Evolutionary conservation across 352 stramenopile genomes (phyloP), one percentile per base, ranked within the genome.

Genomic region (Phytophthora agathidicida): DNA sequence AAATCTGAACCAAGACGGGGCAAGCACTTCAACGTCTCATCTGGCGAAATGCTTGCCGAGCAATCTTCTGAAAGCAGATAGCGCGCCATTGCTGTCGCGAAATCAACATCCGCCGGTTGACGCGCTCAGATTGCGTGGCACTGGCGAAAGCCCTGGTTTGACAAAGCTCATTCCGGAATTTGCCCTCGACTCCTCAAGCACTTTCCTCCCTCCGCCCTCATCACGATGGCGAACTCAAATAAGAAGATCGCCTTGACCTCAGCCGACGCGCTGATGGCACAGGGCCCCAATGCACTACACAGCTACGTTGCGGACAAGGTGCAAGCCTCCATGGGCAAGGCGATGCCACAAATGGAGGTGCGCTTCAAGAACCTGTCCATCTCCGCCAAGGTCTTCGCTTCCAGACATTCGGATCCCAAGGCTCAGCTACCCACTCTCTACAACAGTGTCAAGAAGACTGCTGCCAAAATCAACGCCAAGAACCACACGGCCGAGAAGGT

Each of bases 341-440:
- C 37, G 20, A 62, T 63, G 57, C 58, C 51, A 10, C 64, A 72
- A 27, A 68, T 68, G 58, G 64, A 72, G 41, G 58, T 72, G 14
- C 64, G 64, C 19, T 67, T 68, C 28, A 51, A 65, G 33, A 49
- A 65, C 38, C 26, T 73, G 31, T 65, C 58, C 11, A 61, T 68
- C 35, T 54, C 64, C 17, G 64, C 49, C 31, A 71, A 70, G 16
- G 32, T 72, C 4, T 60, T 56, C 36, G 60, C 47, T 1, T 52
- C 45, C 3, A 36, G 23, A 8, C 35, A 58, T 9, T 53, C 47
- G 10, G 56, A 62, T 32, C 26, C 45, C 7, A 66, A 60, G 32
- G 7, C 44, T 1, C 56, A 81, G 42, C 55, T 83, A 27, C 74
- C 71, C 20, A 85, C 75, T 26, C 50, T 85, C 27, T 65, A 60